Conservation (phyloP, 164 flowering plant genomes). For the Aristolochia contorta region DNA sequence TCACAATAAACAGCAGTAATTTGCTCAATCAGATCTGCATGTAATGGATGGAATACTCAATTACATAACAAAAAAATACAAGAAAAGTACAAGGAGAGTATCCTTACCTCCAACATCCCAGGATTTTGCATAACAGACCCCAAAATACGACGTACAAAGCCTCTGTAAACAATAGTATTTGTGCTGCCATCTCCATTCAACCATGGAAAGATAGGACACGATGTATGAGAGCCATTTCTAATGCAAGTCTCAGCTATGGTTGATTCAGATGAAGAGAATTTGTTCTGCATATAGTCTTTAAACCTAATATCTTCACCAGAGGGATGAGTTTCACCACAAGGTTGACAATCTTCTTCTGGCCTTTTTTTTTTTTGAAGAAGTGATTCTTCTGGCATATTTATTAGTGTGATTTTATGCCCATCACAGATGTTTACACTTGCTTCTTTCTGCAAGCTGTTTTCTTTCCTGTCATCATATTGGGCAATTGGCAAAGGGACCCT, state of each 20-base stretch:
- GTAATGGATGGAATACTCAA: no score
- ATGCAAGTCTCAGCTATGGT: conserved; percentile 9
- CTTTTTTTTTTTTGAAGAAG: no score
- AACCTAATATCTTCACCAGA: conserved; percentile 4
- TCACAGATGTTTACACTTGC: conserved; percentile 16
- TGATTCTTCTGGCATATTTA: conserved; percentile 49
- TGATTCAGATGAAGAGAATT: conserved; percentile 10
- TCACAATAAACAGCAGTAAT: no score
- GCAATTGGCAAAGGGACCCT: background rate
- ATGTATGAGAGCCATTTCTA: conserved; percentile 16
- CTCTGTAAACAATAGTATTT: conserved; percentile 51
- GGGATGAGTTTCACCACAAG: conserved; percentile 11
- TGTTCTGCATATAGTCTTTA: conserved; percentile 14
- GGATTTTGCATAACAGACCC: conserved; percentile 92
- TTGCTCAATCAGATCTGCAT: no score
- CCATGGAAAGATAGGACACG: conserved; percentile 82
- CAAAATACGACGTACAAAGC: conserved; percentile 66
- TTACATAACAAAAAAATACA: no score
- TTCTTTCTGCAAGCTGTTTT: conserved; percentile 11
- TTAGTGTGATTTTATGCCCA: conserved; percentile 64
- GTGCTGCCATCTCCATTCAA: conserved; percentile 84
- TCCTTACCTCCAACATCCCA: conserved; percentile 79
- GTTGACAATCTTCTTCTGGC: conserved; percentile 32
- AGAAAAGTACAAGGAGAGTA: no score
- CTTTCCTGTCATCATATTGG: conserved; percentile 13